Conservation (phyloP, 148 eudicot genomes). For the Heliamphora exappendiculata region DNA sequence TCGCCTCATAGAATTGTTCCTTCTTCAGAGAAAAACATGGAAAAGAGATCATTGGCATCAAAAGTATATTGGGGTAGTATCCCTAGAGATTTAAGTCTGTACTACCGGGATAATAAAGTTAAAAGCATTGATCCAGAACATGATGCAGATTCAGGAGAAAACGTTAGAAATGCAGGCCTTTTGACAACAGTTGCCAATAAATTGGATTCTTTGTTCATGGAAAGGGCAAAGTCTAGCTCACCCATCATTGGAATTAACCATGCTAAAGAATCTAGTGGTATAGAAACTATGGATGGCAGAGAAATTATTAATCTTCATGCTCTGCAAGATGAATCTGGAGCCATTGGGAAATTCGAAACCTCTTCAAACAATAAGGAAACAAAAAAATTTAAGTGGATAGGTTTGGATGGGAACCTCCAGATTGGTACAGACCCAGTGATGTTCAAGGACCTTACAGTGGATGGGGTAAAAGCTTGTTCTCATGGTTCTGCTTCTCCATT, state of each 20-base stretch:
- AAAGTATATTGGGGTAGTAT: slow-evolving; percentile 20
- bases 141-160: slow-evolving; percentile 16
- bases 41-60: slow-evolving; percentile 24
- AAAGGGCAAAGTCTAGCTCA: slow-evolving; percentile 18
- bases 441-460: slow-evolving; percentile 3
- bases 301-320: slow-evolving; percentile 9
- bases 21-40: slow-evolving; percentile 22
- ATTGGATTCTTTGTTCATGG: slow-evolving; percentile 14
- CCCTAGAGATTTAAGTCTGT: slow-evolving; percentile 16
- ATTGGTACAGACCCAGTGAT: slow-evolving; percentile 16
- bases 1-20: slow-evolving; percentile 13
- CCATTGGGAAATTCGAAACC: slow-evolving; percentile 17
- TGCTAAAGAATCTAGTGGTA: slow-evolving; percentile 12
- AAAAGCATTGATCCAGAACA: slow-evolving; percentile 3
- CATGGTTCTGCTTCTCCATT: slow-evolving; percentile 26
- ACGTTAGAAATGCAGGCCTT: slow-evolving; percentile 18
- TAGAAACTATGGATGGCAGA: slow-evolving; percentile 13
- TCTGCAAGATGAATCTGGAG: slow-evolving; percentile 12
- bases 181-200: slow-evolving; percentile 20
- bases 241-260: slow-evolving; percentile 14
- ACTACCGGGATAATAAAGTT: slow-evolving; percentile 10
- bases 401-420: slow-evolving; percentile 15
- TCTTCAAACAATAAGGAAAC: slow-evolving; percentile 17
- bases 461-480: slow-evolving; percentile 13
- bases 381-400: neutral